These are phyloP conservation scores for Zizania latifolia DNA, from an alignment of 176 grass and related monocot species.

Conservation along the genomic window DNA sequence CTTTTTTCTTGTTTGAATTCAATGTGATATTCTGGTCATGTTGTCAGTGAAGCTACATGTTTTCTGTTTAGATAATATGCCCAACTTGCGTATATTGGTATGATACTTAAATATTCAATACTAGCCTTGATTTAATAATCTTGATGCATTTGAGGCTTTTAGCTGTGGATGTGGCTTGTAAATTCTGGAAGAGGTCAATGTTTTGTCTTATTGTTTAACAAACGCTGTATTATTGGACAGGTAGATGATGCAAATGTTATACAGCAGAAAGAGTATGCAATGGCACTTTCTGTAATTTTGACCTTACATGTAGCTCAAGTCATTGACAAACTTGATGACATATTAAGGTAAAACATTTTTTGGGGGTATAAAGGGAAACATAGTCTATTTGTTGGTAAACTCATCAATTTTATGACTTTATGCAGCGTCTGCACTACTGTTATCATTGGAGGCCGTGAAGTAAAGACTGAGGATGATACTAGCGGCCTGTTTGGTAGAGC, in stretches of 20 bases:
- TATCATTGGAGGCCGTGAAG: constrained; percentile 71
- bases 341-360: constrained; percentile 66
- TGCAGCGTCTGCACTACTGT: constrained; percentile 90
- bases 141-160: constrained; percentile 27
- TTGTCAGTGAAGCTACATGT: not conserved
- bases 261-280: constrained; percentile 78
- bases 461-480: constrained; percentile 63
- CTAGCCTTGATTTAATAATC: not conserved
- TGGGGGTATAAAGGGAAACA: not conserved
- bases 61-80: not conserved
- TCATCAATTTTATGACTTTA: constrained; percentile 18
- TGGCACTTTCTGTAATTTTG: constrained; percentile 91
- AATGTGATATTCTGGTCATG: constrained; percentile 2
- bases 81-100: not conserved
- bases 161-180: not conserved
- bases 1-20: not conserved
- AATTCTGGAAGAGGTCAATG: constrained; percentile 3
- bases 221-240: constrained; percentile 42
- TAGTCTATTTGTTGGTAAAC: not conserved
- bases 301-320: constrained; percentile 84
- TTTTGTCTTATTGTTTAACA: constrained; percentile 4
- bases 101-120: constrained; percentile 3
- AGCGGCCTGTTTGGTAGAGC: too few species aligned
- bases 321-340: constrained; percentile 96
- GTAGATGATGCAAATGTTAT: constrained; percentile 70